phyloP scores from a whole-genome alignment of 495 filamentous ascomycete genomes.

The Aspergillus hancockii region DNA sequence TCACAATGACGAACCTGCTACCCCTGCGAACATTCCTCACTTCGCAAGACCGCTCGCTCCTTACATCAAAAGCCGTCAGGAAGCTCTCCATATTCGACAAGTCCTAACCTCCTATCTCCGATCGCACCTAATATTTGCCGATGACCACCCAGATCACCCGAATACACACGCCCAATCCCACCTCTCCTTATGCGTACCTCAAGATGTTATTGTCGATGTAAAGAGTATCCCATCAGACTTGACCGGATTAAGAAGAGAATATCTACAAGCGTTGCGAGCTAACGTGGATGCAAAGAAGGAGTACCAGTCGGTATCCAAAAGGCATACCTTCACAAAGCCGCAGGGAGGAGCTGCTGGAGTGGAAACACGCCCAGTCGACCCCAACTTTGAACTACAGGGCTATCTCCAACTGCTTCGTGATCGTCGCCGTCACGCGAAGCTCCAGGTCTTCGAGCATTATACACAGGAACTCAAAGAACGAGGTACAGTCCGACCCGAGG shows the following conservation, averaged over 20 bases:
- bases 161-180: constrained; percentile 31
- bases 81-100: constrained; percentile 48
- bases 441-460: constrained; percentile 55
- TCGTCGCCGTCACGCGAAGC: constrained; percentile 52
- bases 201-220: constrained; percentile 36
- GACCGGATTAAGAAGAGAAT: constrained; percentile 48
- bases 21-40: constrained; percentile 40
- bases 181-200: constrained; percentile 38
- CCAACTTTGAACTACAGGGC: constrained; percentile 43
- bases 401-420: constrained; percentile 58
- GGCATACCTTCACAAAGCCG: constrained; percentile 12
- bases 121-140: constrained; percentile 39
- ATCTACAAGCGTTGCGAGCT: constrained; percentile 58
- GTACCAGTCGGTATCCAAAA: constrained; percentile 37
- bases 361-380: constrained; percentile 18
- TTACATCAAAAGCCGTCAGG: constrained; percentile 48
- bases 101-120: constrained; percentile 44
- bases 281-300: constrained; percentile 56
- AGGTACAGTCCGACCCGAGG: constrained; percentile 47
- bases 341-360: neutral
- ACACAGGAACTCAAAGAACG: constrained; percentile 36
- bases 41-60: constrained; percentile 43
- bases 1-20: constrained; percentile 6
- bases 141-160: constrained; percentile 28
- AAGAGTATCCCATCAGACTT: constrained; percentile 41